Conservation (phyloP, 2,329 filamentous ascomycete genomes). For the Aspergillus fumigatiaffinis region DNA sequence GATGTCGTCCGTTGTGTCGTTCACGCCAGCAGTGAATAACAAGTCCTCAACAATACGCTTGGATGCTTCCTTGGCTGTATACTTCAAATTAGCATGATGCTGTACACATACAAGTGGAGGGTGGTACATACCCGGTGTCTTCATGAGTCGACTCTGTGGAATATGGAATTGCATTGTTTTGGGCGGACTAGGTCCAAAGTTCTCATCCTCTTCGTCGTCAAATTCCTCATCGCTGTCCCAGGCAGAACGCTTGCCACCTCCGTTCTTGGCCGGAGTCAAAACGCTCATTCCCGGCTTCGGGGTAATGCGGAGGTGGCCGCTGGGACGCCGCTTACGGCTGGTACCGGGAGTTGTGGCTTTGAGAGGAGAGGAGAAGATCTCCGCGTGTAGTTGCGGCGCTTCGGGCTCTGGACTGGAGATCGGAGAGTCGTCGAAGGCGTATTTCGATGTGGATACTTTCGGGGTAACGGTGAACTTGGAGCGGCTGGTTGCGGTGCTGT, state of each 20-base stretch:
- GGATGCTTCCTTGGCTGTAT: constrained; percentile 46
- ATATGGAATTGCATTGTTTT: constrained; percentile 62
- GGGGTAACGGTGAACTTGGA: constrained; percentile 33
- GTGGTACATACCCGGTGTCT: constrained; percentile 42
- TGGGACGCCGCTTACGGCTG: constrained; percentile 43
- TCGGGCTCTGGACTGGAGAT: constrained; percentile 73
- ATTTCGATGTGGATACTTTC: constrained; percentile 24
- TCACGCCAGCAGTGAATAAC: constrained; percentile 43
- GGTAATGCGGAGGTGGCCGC: constrained; percentile 40
- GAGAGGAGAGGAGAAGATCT: constrained; percentile 76
- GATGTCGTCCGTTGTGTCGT: constrained; percentile 35
- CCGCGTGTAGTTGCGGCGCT: constrained; percentile 76
- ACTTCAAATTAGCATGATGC: not conserved
- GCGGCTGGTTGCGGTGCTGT: constrained; percentile 19
- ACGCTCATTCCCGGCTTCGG: constrained; percentile 79
- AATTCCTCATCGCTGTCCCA: constrained; percentile 76
- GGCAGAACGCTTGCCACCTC: constrained; percentile 36
- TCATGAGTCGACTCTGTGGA: constrained; percentile 46
- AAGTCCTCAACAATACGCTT: constrained; percentile 48
- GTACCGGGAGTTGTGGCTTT: constrained; percentile 40
- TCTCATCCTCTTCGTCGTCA: constrained; percentile 54
- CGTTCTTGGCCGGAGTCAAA: constrained; percentile 62
- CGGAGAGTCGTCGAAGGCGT: constrained; percentile 46
- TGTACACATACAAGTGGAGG: not conserved
- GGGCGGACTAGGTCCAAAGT: constrained; percentile 74